Evolutionary conservation across 2,329 filamentous ascomycete species (phyloP).

Genomic region (Xylariaceae sp.): DNA sequence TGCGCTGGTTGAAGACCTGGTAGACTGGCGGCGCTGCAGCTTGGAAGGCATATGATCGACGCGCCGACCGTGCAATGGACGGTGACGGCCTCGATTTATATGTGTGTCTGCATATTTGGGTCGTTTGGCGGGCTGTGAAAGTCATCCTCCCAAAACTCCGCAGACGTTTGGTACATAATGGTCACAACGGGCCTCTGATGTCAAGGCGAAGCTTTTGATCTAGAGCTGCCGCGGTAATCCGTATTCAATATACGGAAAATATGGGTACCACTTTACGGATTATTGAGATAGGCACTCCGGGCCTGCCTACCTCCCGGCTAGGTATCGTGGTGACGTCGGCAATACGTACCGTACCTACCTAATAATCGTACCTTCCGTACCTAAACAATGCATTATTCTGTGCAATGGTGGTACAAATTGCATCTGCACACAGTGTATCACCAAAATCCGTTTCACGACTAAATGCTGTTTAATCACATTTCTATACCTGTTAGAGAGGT

Average conservation of each 20-base stretch:
- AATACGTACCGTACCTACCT: not conserved
- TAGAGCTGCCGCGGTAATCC: not conserved
- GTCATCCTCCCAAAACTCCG: constrained; percentile 29
- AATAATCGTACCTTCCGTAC: not conserved
- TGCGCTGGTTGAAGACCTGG: constrained; percentile 83
- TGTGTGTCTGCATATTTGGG: constrained; percentile 16
- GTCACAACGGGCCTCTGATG: constrained; percentile 1
- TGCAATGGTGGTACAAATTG: not conserved
- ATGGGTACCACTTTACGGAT: not conserved
- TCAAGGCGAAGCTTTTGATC: constrained; percentile 8
- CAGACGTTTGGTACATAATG: constrained; percentile 26
- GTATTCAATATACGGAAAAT: not conserved
- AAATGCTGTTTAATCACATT: too few species aligned
- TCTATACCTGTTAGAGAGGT: too few species aligned
- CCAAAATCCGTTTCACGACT: too few species aligned
- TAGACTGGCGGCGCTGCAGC: constrained; percentile 70
- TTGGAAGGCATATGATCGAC: constrained; percentile 69
- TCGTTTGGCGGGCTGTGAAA: constrained; percentile 23
- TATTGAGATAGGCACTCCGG: too few species aligned
- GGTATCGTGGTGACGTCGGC: constrained; percentile 13
- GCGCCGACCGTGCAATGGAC: constrained; percentile 16
- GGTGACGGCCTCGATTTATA: constrained; percentile 9
- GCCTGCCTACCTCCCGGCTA: not conserved
- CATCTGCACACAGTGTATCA: too few species aligned
- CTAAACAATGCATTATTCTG: not conserved